Percentiles rank a stretch among this genome's conserved stretches.
Evolutionary conservation across 2,329 filamentous ascomycete genomes (phyloP).

Genomic region (Trichoderma semiorbis): DNA sequence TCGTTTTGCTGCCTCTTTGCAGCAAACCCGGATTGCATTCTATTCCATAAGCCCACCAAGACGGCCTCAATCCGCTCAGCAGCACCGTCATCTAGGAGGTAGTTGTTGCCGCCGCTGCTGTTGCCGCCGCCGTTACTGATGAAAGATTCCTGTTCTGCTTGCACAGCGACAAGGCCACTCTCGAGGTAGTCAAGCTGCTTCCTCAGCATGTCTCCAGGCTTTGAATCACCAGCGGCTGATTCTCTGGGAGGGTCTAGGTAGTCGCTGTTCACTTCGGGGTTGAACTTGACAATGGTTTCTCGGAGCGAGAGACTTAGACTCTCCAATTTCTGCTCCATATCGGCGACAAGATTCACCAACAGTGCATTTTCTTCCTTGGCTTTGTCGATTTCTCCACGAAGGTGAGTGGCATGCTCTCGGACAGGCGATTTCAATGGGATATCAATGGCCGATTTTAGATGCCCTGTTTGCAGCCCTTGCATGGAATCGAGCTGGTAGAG

Average conservation of each 20-base stretch:
- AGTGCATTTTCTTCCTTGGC: slow-evolving; percentile 45
- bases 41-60: slow-evolving; percentile 55
- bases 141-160: slow-evolving; percentile 51
- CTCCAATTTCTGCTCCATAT: slow-evolving; percentile 52
- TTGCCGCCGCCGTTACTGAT: slow-evolving; percentile 18
- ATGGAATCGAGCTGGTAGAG: slow-evolving; percentile 67
- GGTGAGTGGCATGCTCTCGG: slow-evolving; percentile 50
- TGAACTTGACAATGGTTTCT: slow-evolving; percentile 61
- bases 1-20: slow-evolving; percentile 53
- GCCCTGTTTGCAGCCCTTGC: slow-evolving; percentile 40
- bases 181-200: slow-evolving; percentile 70
- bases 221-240: slow-evolving; percentile 27
- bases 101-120: slow-evolving; percentile 24
- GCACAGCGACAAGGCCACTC: slow-evolving; percentile 58
- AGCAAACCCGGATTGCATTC: slow-evolving; percentile 49
- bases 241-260: slow-evolving; percentile 44
- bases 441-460: slow-evolving; percentile 40
- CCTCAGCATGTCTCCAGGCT: slow-evolving; percentile 46
- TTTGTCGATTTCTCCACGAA: slow-evolving; percentile 47
- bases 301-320: slow-evolving; percentile 64
- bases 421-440: slow-evolving; percentile 57
- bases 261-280: slow-evolving; percentile 51
- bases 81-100: slow-evolving; percentile 29
- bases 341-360: slow-evolving; percentile 24
- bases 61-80: slow-evolving; percentile 52